Base-by-base conservation (phyloP, 495 filamentous ascomycete genomes). In the Aspergillus steynii region DNA sequence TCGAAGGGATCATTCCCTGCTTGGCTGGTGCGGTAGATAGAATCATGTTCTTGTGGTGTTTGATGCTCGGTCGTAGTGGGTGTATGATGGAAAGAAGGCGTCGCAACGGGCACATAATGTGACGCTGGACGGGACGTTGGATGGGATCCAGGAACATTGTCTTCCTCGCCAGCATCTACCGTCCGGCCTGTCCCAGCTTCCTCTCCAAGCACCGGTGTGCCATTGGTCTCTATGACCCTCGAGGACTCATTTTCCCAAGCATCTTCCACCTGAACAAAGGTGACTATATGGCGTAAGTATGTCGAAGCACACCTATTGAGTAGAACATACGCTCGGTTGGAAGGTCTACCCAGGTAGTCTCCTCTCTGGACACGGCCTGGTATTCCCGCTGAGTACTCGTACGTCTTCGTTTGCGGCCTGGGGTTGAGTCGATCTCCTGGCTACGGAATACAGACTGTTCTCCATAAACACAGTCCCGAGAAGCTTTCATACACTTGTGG, bases 401-500 rank as follows among this genome's bases (percentile, higher is more conserved):
- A 15, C 28, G 20, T 27, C 25, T 2, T 14, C 12, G 15, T 29
- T 53, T n/a, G 50, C 12, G 28, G 5, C 20, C 28, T 10, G 50
- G 28, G 8, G 28, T 53, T 5, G 28, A n/a, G 25, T 34, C 5
- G 10, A 53, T 25, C 28, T 53, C 50, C 12, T n/a, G n/a, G 28
- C 50, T 27, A 29, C 12, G 14, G 50, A 29, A 34, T 34, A 34
- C 9, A 34, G 31, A 34, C 9, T 34, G 31, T 34, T 34, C 31
- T 34, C 31, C 50, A 29, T 53, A 53, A 6, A 25, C 50, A 29
- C 50, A 53, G 14, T 27, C 15, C 26, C 65, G 65, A 55, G 28
- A 53, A 12, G 65, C 61, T 42, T 64, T 67, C 5, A 46, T 14
- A 56, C 65, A 67, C 10, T 49, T 46, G 20, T 55, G 15, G 47